Evolutionary conservation across 352 stramenopile genomes (phyloP).

Genomic region (Pythium plurisporium): DNA sequence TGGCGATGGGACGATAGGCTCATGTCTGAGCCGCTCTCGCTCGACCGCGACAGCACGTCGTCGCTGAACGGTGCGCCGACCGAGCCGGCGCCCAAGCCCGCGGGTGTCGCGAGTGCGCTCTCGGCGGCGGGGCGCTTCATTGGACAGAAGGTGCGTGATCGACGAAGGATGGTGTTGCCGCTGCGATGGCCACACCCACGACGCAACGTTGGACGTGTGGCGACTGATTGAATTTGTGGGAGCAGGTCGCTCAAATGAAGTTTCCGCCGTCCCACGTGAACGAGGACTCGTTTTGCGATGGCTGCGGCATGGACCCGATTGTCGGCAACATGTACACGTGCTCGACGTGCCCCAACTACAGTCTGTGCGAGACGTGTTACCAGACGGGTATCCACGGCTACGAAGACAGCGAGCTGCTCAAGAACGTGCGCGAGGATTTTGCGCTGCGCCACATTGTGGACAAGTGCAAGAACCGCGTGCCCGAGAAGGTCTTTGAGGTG

Average conservation of each 20-base stretch:
- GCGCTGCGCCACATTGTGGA: conserved; percentile 74
- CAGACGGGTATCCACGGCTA: conserved; percentile 80
- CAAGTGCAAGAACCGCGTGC: conserved; percentile 65
- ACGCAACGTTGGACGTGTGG: too few species aligned
- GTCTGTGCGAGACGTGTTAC: conserved; percentile 81
- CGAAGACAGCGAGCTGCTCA: conserved; percentile 71
- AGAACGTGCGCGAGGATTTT: conserved; percentile 80
- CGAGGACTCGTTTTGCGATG: conserved; percentile 88
- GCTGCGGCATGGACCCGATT: conserved; percentile 86
- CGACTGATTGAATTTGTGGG: too few species aligned
- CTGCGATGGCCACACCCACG: too few species aligned
- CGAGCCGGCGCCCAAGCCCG: conserved; percentile 29
- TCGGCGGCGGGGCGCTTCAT: conserved; percentile 71
- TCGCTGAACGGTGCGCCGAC: conserved; percentile 61
- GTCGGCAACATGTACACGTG: conserved; percentile 87
- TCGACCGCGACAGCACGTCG: conserved; percentile 76
- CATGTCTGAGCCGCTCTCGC: conserved; percentile 77
- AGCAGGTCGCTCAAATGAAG: conserved; percentile 72
- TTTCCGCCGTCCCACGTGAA: conserved; percentile 69
- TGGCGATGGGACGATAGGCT: conserved; percentile 32
- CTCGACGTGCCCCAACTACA: conserved; percentile 83
- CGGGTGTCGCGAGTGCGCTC: conserved; percentile 52
- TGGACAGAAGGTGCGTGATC: conserved; percentile 66
- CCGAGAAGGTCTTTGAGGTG: conserved; percentile 77
- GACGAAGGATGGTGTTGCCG: too few species aligned